Conservation (phyloP, 2,329 filamentous ascomycete species). For the Beauveria bassiana region DNA sequence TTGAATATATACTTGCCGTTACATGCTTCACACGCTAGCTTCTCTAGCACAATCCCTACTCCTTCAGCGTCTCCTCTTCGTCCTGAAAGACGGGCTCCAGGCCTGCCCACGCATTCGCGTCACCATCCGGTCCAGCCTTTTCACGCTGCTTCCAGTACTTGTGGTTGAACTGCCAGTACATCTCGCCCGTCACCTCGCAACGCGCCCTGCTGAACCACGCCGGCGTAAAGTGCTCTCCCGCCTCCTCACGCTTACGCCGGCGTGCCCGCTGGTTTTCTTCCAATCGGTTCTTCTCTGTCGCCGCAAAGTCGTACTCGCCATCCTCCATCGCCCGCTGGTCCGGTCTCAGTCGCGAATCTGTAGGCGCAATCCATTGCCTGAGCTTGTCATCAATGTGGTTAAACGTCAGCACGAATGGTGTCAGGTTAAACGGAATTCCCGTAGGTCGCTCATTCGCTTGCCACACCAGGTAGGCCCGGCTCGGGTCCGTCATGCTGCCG, state of each 20-base stretch:
- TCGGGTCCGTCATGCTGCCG: conserved; percentile 55
- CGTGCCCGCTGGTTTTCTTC: conserved; percentile 85
- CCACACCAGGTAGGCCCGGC: conserved; percentile 85
- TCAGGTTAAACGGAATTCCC: conserved; percentile 93
- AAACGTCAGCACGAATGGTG: conserved; percentile 88
- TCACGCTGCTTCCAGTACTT: conserved; percentile 78
- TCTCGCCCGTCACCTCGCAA: conserved; percentile 76
- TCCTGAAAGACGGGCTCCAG: conserved; percentile 67
- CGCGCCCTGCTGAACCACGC: conserved; percentile 73
- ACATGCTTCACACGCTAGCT: neutral
- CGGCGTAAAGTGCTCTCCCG: conserved; percentile 73
- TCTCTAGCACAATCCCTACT: neutral
- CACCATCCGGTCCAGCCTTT: conserved; percentile 52
- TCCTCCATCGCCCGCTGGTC: conserved; percentile 99
- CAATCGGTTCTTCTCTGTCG: conserved; percentile 85
- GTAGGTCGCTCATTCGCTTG: conserved; percentile 73
- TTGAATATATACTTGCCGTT: conserved; percentile 3
- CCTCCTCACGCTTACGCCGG: conserved; percentile 63
- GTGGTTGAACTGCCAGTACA: conserved; percentile 83
- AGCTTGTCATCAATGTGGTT: conserved; percentile 89
- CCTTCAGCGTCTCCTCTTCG: conserved; percentile 8
- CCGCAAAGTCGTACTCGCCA: conserved; percentile 90
- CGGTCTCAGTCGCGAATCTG: conserved; percentile 84
- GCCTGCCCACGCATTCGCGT: conserved; percentile 54
- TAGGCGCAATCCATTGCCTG: conserved; percentile 70